These are phyloP conservation scores for Aspergillus transmontanensis DNA, from an alignment of 2,329 filamentous ascomycete genomes.

Conservation along the genomic window DNA sequence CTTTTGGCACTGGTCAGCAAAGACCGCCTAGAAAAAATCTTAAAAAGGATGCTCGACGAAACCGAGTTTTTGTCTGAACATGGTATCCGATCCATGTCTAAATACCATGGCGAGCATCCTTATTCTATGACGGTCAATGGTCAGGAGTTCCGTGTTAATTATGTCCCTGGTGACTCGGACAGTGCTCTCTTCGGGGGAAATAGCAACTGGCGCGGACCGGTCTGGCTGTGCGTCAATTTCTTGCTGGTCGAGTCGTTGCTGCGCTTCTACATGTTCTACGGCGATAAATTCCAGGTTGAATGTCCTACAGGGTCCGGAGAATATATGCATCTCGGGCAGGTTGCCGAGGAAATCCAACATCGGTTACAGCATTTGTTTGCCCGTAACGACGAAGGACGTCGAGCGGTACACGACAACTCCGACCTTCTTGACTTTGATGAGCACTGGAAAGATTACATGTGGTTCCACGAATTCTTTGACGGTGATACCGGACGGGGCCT, in stretches of 20 bases:
- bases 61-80: conserved; percentile 89
- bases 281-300: conserved; percentile 82
- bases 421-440: conserved; percentile 88
- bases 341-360: conserved; percentile 93
- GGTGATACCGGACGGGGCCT: conserved; percentile 86
- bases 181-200: conserved; percentile 94
- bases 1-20: conserved; percentile 89
- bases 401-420: conserved; percentile 84
- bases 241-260: conserved; percentile 91
- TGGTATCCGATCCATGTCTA: conserved; percentile 89
- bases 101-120: conserved; percentile 85
- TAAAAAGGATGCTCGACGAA: conserved; percentile 90
- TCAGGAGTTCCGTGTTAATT: conserved; percentile 82
- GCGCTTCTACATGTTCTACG: conserved; percentile 95
- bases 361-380: conserved; percentile 90
- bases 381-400: conserved; percentile 78
- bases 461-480: conserved; percentile 98
- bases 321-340: conserved; percentile 92
- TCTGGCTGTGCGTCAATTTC: conserved; percentile 97
- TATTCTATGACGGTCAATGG: conserved; percentile 96
- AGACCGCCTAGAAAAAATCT: conserved; percentile 84
- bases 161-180: conserved; percentile 94
- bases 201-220: conserved; percentile 95
- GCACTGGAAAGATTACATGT: conserved; percentile 89
- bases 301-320: conserved; percentile 93